Conservation (phyloP, 208 protist species). For the Phytomonas sp. region DNA sequence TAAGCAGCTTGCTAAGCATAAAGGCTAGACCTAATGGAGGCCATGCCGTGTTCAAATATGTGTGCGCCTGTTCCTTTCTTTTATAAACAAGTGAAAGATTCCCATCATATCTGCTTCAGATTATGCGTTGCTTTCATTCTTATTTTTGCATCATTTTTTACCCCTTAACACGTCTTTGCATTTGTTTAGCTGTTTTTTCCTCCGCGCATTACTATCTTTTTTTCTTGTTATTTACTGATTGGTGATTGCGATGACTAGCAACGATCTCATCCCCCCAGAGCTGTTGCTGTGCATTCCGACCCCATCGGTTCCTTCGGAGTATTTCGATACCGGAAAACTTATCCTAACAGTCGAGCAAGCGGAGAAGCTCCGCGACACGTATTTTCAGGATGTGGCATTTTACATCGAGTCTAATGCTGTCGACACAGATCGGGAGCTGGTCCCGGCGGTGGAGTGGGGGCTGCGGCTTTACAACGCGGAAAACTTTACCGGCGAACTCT, state of each 20-base stretch:
- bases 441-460: constrained; percentile 60
- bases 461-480: constrained; percentile 81
- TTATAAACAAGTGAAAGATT: too few relatives aligned
- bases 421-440: constrained; percentile 24
- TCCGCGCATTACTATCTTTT: not conserved
- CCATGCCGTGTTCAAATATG: too few relatives aligned
- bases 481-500: constrained; percentile 79
- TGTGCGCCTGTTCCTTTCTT: too few relatives aligned
- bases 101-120: too few relatives aligned
- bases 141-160: constrained; percentile 6
- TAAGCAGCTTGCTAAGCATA: too few relatives aligned
- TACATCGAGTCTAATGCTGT: constrained; percentile 22
- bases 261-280: constrained; percentile 5
- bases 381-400: constrained; percentile 33
- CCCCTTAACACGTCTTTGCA: constrained; percentile 2
- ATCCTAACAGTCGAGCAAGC: constrained; percentile 46
- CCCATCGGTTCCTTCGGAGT: constrained; percentile 24
- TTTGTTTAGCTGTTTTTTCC: not conserved
- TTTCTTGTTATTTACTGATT: constrained; percentile 10
- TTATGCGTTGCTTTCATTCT: not conserved
- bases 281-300: constrained; percentile 54
- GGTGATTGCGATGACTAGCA: not conserved
- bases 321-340: constrained; percentile 23
- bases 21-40: too few relatives aligned
- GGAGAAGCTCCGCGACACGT: constrained; percentile 18